Base-by-base conservation (phyloP, 2,329 filamentous ascomycete genomes). In the Nothophaeocryptopus gaeumannii region DNA sequence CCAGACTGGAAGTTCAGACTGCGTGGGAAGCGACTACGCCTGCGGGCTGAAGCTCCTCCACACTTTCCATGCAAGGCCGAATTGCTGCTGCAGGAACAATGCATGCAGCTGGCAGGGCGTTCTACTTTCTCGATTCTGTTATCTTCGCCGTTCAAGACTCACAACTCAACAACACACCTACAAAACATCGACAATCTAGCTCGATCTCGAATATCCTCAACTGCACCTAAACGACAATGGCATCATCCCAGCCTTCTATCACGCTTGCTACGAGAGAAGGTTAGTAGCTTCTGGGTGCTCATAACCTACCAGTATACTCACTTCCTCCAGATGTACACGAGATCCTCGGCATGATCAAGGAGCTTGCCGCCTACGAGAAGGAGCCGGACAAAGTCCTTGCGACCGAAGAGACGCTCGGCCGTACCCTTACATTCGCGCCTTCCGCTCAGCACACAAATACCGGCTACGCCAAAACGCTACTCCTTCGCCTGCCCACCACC, bases 291-390 rank as follows among this genome's bases (percentile, higher is more conserved):
- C 16, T 8, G 8, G 11, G 11, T 9, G 8, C 26, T 29, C 37
- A 26, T 31, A 35, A 9, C 30, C 31, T 39, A 8, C n/a, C 10
- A 26, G 16, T 47, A 13, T 44, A n/a, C 43, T 52, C 41, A 41
- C 9, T 15, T 13, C 13, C 30, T 39, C 33, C 52, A 95, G 92
- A 97, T 64, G 82, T 95, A 50, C 81, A 84, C 16, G 76, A 77
- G n/a, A 96, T 97, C 68, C 81, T 96, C 20, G 72, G 77, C 58
- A 78, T 96, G 64, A 90, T 97, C 71, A 80, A 83, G 47, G 92
- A 90, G 66, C 83, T 97, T 8, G 92, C 92, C 59, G 81, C 84
- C 61, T 96, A 96, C 74, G 90, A 96, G 70, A 83, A 92, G 26
- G 86, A 87, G 63, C 75, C 84, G 2, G 75, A 84, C 60, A 74